A percentile compares a stretch with the other conserved stretches of the same genome.
Conservation (phyloP, 2,329 filamentous ascomycete species). For the Alternaria sp. region DNA sequence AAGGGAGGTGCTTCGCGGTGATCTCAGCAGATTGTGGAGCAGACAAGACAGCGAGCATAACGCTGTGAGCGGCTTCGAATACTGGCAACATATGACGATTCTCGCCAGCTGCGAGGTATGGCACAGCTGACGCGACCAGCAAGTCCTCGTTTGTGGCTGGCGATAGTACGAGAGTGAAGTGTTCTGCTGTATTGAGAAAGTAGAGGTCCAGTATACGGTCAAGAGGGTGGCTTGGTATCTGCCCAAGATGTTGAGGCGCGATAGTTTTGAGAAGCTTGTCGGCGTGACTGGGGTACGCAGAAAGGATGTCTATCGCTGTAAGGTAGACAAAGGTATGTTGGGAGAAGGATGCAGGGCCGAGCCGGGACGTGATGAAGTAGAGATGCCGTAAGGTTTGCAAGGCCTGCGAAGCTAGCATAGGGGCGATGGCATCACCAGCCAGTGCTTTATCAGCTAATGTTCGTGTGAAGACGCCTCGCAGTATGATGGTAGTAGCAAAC, state of each 20-base stretch:
- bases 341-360: constrained; percentile 78
- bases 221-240: constrained; percentile 70
- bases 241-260: constrained; percentile 62
- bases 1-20: constrained; percentile 76
- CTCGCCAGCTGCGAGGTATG: constrained; percentile 72
- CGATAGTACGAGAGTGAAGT: constrained; percentile 76
- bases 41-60: constrained; percentile 80
- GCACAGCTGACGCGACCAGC: constrained; percentile 75
- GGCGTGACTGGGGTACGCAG: constrained; percentile 72
- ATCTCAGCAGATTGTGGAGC: constrained; percentile 79
- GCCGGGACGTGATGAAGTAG: constrained; percentile 81
- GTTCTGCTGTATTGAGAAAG: constrained; percentile 87
- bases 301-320: constrained; percentile 81
- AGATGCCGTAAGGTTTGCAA: constrained; percentile 79
- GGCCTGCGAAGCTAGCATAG: constrained; percentile 73
- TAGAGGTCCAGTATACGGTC: constrained; percentile 82
- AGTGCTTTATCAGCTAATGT: constrained; percentile 66
- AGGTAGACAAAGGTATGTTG: constrained; percentile 87
- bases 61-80: constrained; percentile 89
- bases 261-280: constrained; percentile 74
- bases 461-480: constrained; percentile 78
- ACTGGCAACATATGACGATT: constrained; percentile 70
- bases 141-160: constrained; percentile 74
- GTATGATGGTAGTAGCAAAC: constrained; percentile 76
- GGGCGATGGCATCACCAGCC: constrained; percentile 66